Base-by-base conservation (phyloP, 495 filamentous ascomycete species). In the Trichocladium antarcticum region DNA sequence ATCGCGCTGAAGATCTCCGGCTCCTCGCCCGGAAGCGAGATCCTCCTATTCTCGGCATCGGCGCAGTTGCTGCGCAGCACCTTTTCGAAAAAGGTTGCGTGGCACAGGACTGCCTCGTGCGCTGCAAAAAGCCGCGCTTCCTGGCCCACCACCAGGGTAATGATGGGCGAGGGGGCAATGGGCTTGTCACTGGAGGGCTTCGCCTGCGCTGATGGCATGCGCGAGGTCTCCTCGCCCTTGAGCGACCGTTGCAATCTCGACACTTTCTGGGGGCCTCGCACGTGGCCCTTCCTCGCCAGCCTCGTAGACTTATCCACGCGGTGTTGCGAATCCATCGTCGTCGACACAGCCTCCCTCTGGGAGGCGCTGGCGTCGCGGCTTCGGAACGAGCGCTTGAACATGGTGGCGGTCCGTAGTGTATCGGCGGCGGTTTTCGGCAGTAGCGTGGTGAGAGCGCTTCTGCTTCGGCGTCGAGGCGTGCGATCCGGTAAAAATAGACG, bases 71-170 rank as follows among this genome's bases (percentile, higher is more conserved):
- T 72, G 39, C 74, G 75, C 58, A 76, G 78, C 48, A 76, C 61
- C 53, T 74, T 56, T 49, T 75, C 71, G 68, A 96, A 95, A 70
- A 83, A 92, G 29, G 86, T 77, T n/a, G 87, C 85, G 60, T 80
- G 72, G 68, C 74, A 77, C 42, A 96, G 79, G 62, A 95, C 81
- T 59, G 88, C 80, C 74, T 89, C 85, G 70, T 95, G 89, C 40
- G 87, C 87, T 34, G 87, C 86, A 73, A 96, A 96, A 64, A 95
- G 74, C 55, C 87, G 83, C 62, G 81, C 79, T 51, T 93, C 87
- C 41, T 65, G 69, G 29, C 89, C 87, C 56, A 95, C 81, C 57
- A 84, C 74, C 58, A 95, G 70, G 44, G 87, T 90, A 63, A 94
- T 70, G 67, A 94, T 90, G 54, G 85, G 82, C 53, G 83, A 87